Percentiles rank a stretch among this genome's conserved stretches.
phyloP scores from a whole-genome alignment of 1,139 yeast genomes.

The Yarrowia galli region DNA sequence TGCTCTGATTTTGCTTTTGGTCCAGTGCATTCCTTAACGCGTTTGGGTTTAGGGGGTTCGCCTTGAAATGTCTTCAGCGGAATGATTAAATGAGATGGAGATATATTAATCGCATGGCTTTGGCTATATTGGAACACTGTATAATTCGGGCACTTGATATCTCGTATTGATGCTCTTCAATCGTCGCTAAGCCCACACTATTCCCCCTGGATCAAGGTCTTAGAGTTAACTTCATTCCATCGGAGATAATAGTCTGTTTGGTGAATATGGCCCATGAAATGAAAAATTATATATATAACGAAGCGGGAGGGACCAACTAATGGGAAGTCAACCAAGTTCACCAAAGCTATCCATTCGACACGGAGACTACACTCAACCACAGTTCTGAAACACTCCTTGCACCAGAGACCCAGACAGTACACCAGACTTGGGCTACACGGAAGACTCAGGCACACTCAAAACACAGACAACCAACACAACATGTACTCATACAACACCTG shows the following conservation, averaged over 20 bases:
- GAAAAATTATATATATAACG: conserved; percentile 7
- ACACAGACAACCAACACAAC: neutral
- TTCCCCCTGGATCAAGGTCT: conserved; percentile 16
- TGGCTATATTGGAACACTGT: neutral
- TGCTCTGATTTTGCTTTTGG: neutral
- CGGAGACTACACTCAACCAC: neutral
- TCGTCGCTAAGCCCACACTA: neutral
- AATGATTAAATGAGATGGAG: neutral
- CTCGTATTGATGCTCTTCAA: no score
- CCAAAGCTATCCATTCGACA: neutral
- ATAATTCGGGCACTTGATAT: neutral
- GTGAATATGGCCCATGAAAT: neutral
- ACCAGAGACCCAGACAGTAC: no score
- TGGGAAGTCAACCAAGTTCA: neutral
- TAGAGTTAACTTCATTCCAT: conserved; percentile 34
- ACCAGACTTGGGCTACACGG: no score
- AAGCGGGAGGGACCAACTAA: neutral
- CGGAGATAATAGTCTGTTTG: conserved; percentile 29
- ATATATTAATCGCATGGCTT: neutral
- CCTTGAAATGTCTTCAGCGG: neutral
- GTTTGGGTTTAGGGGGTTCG: conserved; percentile 29
- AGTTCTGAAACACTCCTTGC: no score
- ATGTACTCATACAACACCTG: conserved; percentile 23
- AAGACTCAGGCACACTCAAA: neutral
- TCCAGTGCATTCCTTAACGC: conserved; percentile 15